phyloP scores from a whole-genome alignment of 192 early-diverging fungal genomes.

The Umbelopsis ramanniana region DNA sequence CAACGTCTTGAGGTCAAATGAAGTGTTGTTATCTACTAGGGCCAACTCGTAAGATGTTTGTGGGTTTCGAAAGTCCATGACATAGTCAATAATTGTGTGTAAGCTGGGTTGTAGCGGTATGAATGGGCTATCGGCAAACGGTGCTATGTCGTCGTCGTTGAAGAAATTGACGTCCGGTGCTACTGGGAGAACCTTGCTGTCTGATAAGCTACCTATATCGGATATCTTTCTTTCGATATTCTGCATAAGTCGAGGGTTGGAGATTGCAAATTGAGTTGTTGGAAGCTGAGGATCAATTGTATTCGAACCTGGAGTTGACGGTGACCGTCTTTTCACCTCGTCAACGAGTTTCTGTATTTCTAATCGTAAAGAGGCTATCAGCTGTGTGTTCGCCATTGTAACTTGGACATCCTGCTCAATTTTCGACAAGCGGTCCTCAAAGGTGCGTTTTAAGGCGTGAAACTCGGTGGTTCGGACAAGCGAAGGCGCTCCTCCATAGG shows the following conservation, averaged over 20 bases:
- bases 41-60: neutral
- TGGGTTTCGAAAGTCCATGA: neutral
- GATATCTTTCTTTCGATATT: neutral
- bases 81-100: neutral
- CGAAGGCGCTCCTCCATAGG: neutral
- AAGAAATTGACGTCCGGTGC: neutral
- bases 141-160: neutral
- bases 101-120: neutral
- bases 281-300: neutral
- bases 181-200: conserved; percentile 1
- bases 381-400: neutral
- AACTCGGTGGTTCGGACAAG: conserved; percentile 12
- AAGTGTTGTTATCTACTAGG: neutral
- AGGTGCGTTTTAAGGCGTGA: neutral
- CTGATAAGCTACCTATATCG: neutral
- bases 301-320: neutral
- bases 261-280: neutral
- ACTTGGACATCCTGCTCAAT: conserved; percentile 6
- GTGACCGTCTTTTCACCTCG: neutral
- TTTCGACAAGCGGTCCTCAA: neutral
- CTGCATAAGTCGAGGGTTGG: neutral
- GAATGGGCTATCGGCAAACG: neutral
- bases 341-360: conserved; percentile 10
- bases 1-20: neutral
- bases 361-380: neutral